Conservation (phyloP, 2,329 filamentous ascomycete species). For the Hypoxylon sp. region DNA sequence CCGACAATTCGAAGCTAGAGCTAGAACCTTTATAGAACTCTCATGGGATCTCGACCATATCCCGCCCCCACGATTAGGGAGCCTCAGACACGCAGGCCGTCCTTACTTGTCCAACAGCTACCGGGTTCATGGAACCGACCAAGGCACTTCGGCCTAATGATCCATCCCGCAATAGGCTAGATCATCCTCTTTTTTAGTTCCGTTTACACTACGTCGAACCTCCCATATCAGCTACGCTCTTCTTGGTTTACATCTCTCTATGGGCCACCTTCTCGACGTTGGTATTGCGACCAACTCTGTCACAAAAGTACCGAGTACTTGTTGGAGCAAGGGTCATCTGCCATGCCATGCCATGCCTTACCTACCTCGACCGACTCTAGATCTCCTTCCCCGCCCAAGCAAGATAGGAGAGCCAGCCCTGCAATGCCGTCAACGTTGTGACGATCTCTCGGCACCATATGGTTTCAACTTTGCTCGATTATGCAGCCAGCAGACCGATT, state of each 20-base stretch:
- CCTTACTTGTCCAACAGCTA: slow-evolving; percentile 20
- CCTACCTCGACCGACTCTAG: slow-evolving; percentile 27
- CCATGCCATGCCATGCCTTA: slow-evolving; percentile 10
- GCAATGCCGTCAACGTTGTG: slow-evolving; percentile 23
- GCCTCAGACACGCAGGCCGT: slow-evolving; percentile 14
- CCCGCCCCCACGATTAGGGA: slow-evolving; percentile 23
- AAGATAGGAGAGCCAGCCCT: slow-evolving; percentile 12
- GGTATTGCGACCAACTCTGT: slow-evolving; percentile 8
- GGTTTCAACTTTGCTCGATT: slow-evolving; percentile 17
- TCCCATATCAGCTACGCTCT: slow-evolving; percentile 5
- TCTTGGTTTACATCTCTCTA: slow-evolving; percentile 6
- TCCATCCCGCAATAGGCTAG: slow-evolving; percentile 22
- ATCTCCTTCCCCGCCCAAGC: slow-evolving; percentile 16
- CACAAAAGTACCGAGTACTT: slow-evolving; percentile 19
- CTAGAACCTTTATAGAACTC: slow-evolving; percentile 7
- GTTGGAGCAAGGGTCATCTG: slow-evolving; percentile 17
- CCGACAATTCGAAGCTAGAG: slow-evolving; percentile 15
- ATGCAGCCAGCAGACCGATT: slow-evolving; percentile 21
- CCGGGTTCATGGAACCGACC: slow-evolving; percentile 33
- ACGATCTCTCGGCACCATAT: slow-evolving; percentile 3
- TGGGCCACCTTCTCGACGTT: not conserved
- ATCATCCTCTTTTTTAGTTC: slow-evolving; percentile 11
- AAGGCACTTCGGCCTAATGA: not conserved
- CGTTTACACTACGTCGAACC: slow-evolving; percentile 13
- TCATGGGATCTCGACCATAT: slow-evolving; percentile 19